A percentile compares a stretch with the other conserved stretches of the same genome.
These are phyloP conservation scores for Pleurotus citrinopileatus DNA, from an alignment of 768 basidiomycete genomes.

Conservation along the genomic window DNA sequence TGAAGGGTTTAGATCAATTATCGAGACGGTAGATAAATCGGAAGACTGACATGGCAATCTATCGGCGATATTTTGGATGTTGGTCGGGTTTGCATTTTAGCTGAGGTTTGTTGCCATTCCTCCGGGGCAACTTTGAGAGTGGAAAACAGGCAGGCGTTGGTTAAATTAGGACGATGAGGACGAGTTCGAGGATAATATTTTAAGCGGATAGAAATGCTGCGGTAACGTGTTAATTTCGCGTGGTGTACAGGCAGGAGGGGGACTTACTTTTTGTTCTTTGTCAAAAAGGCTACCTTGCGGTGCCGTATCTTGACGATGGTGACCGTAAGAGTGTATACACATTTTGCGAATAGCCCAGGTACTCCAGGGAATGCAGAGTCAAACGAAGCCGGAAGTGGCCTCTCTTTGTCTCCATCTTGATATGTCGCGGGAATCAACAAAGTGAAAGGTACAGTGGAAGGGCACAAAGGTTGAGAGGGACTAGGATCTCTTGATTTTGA, in stretches of 20 bases:
- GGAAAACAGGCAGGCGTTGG: constrained; percentile 47
- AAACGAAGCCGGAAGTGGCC: constrained; percentile 50
- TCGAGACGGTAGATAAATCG: not conserved
- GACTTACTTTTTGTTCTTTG: constrained; percentile 43
- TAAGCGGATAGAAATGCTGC: constrained; percentile 47
- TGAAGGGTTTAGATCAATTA: not conserved
- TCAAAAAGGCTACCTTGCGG: constrained; percentile 41
- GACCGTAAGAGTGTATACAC: constrained; percentile 45
- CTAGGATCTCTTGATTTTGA: constrained; percentile 21
- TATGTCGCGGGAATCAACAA: constrained; percentile 45
- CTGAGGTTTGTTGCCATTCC: constrained; percentile 57
- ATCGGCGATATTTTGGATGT: constrained; percentile 34
- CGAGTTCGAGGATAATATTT: constrained; percentile 52
- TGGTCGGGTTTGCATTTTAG: constrained; percentile 36
- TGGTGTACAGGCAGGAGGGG: constrained; percentile 13
- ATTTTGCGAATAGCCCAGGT: constrained; percentile 36
- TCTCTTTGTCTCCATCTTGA: constrained; percentile 26
- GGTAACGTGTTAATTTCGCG: no score
- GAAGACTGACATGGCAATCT: constrained; percentile 46
- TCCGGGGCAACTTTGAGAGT: constrained; percentile 61
- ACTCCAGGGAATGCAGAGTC: constrained; percentile 26
- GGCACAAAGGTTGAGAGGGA: no score
- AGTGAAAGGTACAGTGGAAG: constrained; percentile 38
- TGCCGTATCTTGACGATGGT: constrained; percentile 33
- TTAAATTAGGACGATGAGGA: constrained; percentile 52